Base-by-base conservation (phyloP, 768 basidiomycete species). In the Podaxis sp. region DNA sequence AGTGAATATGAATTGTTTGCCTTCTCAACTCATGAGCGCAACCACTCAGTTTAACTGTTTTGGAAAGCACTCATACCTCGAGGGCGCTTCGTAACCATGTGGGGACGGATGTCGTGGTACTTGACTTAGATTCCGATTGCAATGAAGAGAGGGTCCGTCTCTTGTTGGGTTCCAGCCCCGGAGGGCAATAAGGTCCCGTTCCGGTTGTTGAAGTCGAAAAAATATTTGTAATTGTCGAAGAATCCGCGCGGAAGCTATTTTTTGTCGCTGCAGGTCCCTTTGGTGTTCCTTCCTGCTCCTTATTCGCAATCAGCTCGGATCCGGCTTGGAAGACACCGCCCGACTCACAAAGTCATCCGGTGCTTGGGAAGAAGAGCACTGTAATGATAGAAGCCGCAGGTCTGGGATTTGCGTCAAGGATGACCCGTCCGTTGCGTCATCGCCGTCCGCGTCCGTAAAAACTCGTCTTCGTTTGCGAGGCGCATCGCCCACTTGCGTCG, bases 391-490 rank as follows among this genome's bases (percentile, higher is more conserved):
- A 13, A 46, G 27, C 19, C 33, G 29, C 22, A 22, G 41, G 46
- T 27, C 50, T 56, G 55, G 47, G 17, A 50, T 37, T 55, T 55
- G 55, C 24, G 54, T 55, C 53, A 50, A 36, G 15, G 41, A 56
- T 47, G 61, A 56, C 46, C 47, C 54, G 27, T 49, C 8, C 15
- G 13, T 40, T 29, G 74, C 76, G 61, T 78, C 73, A 61, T 76
- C 38, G 40, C 17, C 22, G 37, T 41, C 47, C 24, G 52, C 51
- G 25, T 37, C 46, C 37, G 19, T 46, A 62, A 55, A 36, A 12
- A 77, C 52, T 72, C 77, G 87, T 69, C 79, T 79, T 69, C 79
- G 81, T 72, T 89, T 90, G 59, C 75, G 77, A 60, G 83, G 78
- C 9, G 63, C 65, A 55, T 54, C 63, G 43, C 17, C 19, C 22